Base-by-base conservation (phyloP, 2,329 filamentous ascomycete species). In the Pseudogymnoascus sp. region DNA sequence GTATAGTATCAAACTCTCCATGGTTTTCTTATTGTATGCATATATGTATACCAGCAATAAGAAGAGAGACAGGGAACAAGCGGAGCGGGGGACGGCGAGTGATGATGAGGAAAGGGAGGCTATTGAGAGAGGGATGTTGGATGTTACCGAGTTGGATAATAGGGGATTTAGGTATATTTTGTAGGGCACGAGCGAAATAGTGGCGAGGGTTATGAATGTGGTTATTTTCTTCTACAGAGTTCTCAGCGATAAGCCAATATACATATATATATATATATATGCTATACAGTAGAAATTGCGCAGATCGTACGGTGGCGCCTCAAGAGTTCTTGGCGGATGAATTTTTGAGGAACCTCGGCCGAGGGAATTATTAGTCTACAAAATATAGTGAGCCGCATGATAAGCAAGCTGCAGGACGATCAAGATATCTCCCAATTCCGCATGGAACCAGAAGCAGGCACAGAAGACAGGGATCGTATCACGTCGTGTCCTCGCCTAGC, bases 11-110 rank as follows among this genome's bases (percentile, higher is more conserved):
- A 84, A 84, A 69, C 70, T 83, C 0, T 60, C 72, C 1, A 74
- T 77, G 63, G 79, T 84, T 0, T 66, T 79, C 0, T 71, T 80
- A 0, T 67, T 85, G 2, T 84, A 82, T 63, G 64, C 79, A 1
- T 84, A 83, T 65, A 84, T 84, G 81, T 81, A 74, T 66, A 68
- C 71, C 1, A 75, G 75, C 11, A 85, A 84, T 69, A 81, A 80
- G 69, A 77, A 76, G 63, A 72, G 82, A 24, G 82, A 85, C 68
- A 69, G 75, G 0, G 77, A 78, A 44, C 77, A 74, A 4, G 64
- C 66, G 11, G 61, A 62, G 5, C 47, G 63, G 8, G 66, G 64
- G 2, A 64, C 65, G 47, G n/a, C 65, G 8, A 67, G 63, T 44
- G 72, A 74, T 3, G 76, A 78, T 33, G 75, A 79, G 44, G 79